Base-by-base conservation (phyloP, 345 rosid genomes). In the Hypericum perforatum region DNA sequence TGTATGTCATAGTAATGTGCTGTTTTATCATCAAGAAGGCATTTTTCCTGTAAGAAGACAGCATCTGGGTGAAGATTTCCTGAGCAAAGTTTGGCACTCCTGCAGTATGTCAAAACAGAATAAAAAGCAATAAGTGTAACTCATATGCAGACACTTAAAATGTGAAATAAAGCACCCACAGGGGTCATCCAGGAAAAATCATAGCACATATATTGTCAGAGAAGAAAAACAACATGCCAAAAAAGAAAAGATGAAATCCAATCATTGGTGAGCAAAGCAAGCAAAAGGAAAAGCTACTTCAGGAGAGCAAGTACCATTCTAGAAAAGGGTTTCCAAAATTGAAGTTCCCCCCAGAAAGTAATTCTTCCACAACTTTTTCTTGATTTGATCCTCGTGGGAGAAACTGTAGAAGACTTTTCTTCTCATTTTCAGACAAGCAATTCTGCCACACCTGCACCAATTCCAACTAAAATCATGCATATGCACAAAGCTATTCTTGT, bases 1-100 rank as follows among this genome's bases (percentile, higher is more conserved):
- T 76, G 83, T 60, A 92, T 68, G 52, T 85, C 76, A 13, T 60
- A 65, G 68, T 80, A 78, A 68, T 85, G 74, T 52, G 61, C 71
- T 58, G 63, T 76, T 63, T 80, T 85, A 48, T 49, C 72, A 42
- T 52, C 71, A 78, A 74, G 88, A 54, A 80, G 61, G 55, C 58
- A 15, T 51, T 57, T 68, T 62, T 88, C 97, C 46, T 45, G 75
- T 43, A 46, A 70, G 57, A 78, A 65, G 50, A 88, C 63, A 42
- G 70, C 74, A 82, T 92, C 98, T 58, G 97, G 98, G 59, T 92
- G 98, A 63, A 75, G 77, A 67, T 71, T 63, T 39, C 95, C 80
- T 51, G 82, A 83, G 66, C 82, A 81, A 64, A 92, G 77, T 57
- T 77, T 72, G 61, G 66, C 67, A 52, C 89, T 80, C 98, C 98